phyloP scores from a whole-genome alignment of 495 filamentous ascomycete genomes.

The Hyaloscypha variabilis region DNA sequence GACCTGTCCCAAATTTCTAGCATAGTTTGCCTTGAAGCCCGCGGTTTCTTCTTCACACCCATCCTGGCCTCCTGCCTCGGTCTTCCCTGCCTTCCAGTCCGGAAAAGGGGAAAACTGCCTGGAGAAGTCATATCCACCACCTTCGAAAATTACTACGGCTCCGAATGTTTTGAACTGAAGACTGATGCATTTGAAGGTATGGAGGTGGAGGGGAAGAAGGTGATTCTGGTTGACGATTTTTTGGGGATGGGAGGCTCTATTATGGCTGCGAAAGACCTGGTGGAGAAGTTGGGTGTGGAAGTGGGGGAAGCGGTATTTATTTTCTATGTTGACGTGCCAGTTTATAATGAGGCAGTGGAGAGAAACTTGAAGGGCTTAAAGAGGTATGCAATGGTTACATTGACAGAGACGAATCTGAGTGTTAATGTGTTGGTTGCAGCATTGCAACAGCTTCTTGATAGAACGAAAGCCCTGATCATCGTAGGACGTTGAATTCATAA shows the following conservation, averaged over 20 bases:
- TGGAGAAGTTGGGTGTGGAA: constrained; percentile 21
- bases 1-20: constrained; percentile 10
- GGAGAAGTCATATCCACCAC: constrained; percentile 11
- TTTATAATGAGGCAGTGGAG: constrained; percentile 14
- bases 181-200: constrained; percentile 28
- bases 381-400: constrained; percentile 26
- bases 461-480: too few species aligned
- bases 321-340: constrained; percentile 24
- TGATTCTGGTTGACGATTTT: constrained; percentile 26
- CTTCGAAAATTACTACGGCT: constrained; percentile 24
- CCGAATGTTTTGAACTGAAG: constrained; percentile 27
- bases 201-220: constrained; percentile 18
- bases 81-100: constrained; percentile 21
- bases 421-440: neutral
- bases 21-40: constrained; percentile 24
- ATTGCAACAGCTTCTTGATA: too few species aligned
- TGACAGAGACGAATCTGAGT: constrained; percentile 15
- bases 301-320: constrained; percentile 23
- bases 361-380: constrained; percentile 16
- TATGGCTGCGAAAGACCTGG: constrained; percentile 19
- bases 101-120: constrained; percentile 23
- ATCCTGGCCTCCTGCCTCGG: constrained; percentile 16
- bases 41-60: constrained; percentile 28
- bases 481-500: neutral
- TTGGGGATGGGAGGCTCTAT: constrained; percentile 23